phyloP scores from a whole-genome alignment of 1,284 basidiomycete genomes.

The Austropuccinia psidii region DNA sequence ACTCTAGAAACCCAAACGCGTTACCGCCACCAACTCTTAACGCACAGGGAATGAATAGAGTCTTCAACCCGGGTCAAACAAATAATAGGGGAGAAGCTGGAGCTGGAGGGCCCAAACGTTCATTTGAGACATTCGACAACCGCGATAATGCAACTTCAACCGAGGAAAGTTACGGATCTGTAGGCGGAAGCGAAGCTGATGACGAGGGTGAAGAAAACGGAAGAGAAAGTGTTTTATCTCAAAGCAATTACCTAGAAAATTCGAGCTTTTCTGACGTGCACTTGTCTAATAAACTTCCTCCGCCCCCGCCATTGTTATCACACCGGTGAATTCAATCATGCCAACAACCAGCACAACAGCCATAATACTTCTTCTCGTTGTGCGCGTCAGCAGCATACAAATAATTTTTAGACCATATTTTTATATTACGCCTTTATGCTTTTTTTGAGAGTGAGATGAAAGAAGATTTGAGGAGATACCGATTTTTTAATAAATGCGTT shows the following conservation, averaged over 20 bases:
- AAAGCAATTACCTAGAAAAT: not conserved
- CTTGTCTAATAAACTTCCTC: conserved; percentile 10
- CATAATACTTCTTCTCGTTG: too few relatives aligned
- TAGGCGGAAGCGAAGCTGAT: conserved; percentile 7
- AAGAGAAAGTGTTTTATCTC: not conserved
- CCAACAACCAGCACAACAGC: too few relatives aligned
- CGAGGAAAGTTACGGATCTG: not conserved
- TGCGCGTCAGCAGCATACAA: too few relatives aligned
- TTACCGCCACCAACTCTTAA: not conserved
- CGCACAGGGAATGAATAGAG: not conserved
- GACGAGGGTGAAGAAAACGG: conserved; percentile 4
- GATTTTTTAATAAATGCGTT: too few relatives aligned
- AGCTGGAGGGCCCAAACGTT: too few relatives aligned
- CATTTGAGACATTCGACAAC: not conserved
- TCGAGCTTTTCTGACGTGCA: conserved; percentile 8
- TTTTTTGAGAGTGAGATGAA: too few relatives aligned
- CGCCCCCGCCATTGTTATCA: conserved; percentile 2
- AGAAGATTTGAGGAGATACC: too few relatives aligned
- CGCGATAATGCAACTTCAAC: not conserved
- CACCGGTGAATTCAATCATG: too few relatives aligned
- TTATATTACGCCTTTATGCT: too few relatives aligned
- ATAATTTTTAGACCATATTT: too few relatives aligned
- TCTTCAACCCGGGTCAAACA: not conserved
- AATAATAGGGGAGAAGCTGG: conserved; percentile 13
- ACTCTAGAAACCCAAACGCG: not conserved